Evolutionary conservation across 805 yeast species (phyloP).

Genomic region (Starmerella scarabaei): DNA sequence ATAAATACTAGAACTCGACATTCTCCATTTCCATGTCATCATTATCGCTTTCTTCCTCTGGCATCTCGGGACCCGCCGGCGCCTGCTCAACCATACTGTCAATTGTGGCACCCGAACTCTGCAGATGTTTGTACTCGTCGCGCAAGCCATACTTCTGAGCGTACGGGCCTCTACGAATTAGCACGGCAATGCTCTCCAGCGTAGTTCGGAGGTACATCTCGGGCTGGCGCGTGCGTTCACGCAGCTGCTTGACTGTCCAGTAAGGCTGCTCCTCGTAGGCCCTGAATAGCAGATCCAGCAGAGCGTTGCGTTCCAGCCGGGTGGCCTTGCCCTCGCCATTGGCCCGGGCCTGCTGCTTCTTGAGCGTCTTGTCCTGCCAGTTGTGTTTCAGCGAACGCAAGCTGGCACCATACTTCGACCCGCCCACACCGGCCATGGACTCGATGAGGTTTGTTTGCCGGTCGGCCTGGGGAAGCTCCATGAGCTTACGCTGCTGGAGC

Average conservation of each 20-base stretch:
- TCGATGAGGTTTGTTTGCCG: slow-evolving; percentile 58
- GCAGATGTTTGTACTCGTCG: slow-evolving; percentile 68
- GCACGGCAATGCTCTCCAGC: slow-evolving; percentile 72
- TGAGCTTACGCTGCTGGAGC: slow-evolving; percentile 42
- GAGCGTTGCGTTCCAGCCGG: slow-evolving; percentile 84
- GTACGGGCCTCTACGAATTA: slow-evolving; percentile 91
- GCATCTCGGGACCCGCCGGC: slow-evolving; percentile 23
- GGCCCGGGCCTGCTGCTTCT: slow-evolving; percentile 27
- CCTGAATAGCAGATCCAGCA: slow-evolving; percentile 75
- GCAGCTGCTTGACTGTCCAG: slow-evolving; percentile 89
- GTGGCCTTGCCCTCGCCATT: slow-evolving; percentile 72
- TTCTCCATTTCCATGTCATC: slow-evolving; percentile 64
- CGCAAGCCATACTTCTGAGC: slow-evolving; percentile 81
- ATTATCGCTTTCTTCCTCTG: slow-evolving; percentile 51
- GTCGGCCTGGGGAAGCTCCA: slow-evolving; percentile 29
- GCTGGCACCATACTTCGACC: slow-evolving; percentile 27
- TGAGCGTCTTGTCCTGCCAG: slow-evolving; percentile 22
- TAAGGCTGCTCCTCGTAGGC: slow-evolving; percentile 90
- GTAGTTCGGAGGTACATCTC: slow-evolving; percentile 80
- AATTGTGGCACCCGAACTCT: slow-evolving; percentile 18
- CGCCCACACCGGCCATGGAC: slow-evolving; percentile 66
- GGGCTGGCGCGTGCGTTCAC: slow-evolving; percentile 91
- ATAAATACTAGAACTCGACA: slow-evolving; percentile 9
- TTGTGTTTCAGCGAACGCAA: slow-evolving; percentile 24
- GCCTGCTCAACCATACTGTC: slow-evolving; percentile 24